phyloP scores from a whole-genome alignment of 306 rosid genomes.

The Cajanus cajan region DNA sequence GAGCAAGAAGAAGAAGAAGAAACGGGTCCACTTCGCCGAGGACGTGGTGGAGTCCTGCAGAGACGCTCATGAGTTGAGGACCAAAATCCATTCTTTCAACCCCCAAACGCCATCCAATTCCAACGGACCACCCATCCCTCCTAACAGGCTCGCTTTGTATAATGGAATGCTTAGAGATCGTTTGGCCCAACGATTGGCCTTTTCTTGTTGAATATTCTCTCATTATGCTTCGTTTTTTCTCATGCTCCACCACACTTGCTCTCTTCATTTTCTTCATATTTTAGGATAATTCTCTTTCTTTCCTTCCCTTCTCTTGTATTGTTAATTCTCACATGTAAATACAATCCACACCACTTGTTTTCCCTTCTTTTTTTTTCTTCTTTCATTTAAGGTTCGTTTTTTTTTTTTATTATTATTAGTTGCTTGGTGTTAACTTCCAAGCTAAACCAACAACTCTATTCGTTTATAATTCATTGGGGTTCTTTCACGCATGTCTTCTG shows the following conservation, averaged over 20 bases:
- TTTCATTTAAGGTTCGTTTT: background rate
- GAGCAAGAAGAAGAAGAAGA: constrained; percentile 52
- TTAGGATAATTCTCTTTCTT: background rate
- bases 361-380: background rate
- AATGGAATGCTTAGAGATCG: constrained; percentile 90
- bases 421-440: background rate
- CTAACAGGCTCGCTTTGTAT: constrained; percentile 75
- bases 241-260: no score
- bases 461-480: background rate
- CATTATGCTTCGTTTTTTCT: constrained; percentile 6
- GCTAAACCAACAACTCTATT: background rate
- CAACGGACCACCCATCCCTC: constrained; percentile 90
- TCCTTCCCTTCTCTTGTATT: no score
- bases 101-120: no score
- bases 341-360: background rate
- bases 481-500: background rate
- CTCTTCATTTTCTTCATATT: constrained; percentile 21
- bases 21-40: constrained; percentile 75
- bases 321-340: constrained; percentile 28
- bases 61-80: constrained; percentile 65
- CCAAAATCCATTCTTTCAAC: background rate
- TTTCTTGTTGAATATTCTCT: constrained; percentile 50
- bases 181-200: constrained; percentile 58
- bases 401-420: no score
- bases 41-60: constrained; percentile 73